Evolutionary conservation across 2,329 filamentous ascomycete species (phyloP).

Genomic region (Kalmusia sp.): DNA sequence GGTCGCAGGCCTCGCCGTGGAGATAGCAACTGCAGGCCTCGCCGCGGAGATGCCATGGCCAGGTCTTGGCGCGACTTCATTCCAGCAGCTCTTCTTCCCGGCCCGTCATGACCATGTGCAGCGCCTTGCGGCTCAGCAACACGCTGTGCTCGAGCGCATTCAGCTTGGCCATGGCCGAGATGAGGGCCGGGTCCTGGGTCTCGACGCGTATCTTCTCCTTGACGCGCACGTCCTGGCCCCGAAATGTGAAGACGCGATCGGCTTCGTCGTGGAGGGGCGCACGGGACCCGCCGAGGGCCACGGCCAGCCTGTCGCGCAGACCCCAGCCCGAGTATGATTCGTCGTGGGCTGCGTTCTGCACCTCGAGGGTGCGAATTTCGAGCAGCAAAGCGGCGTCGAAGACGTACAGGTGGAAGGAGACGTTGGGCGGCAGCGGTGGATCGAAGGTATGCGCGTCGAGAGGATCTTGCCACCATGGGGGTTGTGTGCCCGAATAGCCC

Average conservation of each 20-base stretch:
- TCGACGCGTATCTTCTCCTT: slow-evolving; percentile 90
- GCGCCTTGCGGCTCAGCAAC: slow-evolving; percentile 70
- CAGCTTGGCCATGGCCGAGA: slow-evolving; percentile 84
- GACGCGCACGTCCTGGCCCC: slow-evolving; percentile 77
- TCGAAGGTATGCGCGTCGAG: slow-evolving; percentile 67
- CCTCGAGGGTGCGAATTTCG: slow-evolving; percentile 74
- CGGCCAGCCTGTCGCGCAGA: slow-evolving; percentile 62
- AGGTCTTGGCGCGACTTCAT: slow-evolving; percentile 9
- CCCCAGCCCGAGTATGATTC: slow-evolving; percentile 55
- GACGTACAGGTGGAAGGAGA: slow-evolving; percentile 74
- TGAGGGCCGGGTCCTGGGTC: slow-evolving; percentile 84
- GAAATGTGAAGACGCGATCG: slow-evolving; percentile 75
- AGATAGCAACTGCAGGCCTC: neutral
- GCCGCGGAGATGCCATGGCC: too few species aligned
- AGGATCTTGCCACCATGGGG: slow-evolving; percentile 63
- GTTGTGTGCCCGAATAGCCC: slow-evolving; percentile 58
- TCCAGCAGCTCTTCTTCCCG: slow-evolving; percentile 56
- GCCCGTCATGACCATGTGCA: slow-evolving; percentile 82
- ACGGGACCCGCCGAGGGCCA: slow-evolving; percentile 52
- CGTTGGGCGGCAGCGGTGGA: slow-evolving; percentile 66
- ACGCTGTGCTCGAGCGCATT: slow-evolving; percentile 78
- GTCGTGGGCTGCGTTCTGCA: slow-evolving; percentile 36
- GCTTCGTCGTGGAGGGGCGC: slow-evolving; percentile 66
- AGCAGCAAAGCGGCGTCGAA: slow-evolving; percentile 64
- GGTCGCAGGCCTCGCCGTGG: neutral